Conservation (phyloP, 2,329 filamentous ascomycete genomes). For the Diplodia seriata region DNA sequence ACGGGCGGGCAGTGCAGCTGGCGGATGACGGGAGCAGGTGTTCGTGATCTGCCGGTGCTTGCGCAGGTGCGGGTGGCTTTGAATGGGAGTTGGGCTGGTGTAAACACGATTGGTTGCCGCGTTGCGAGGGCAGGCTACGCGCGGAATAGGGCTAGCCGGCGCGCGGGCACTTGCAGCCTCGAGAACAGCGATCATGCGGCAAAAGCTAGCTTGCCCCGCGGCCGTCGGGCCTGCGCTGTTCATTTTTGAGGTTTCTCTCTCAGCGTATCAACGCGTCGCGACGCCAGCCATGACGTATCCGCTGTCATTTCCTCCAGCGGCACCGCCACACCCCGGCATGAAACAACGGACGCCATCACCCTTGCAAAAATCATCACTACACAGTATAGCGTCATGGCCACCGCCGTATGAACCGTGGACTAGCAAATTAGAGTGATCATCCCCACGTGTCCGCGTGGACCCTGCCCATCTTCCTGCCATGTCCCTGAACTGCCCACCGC, state of each 20-base stretch:
- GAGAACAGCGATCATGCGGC: slow-evolving; percentile 24
- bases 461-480: slow-evolving; percentile 9
- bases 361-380: not conserved
- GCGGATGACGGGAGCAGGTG: slow-evolving; percentile 22
- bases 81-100: slow-evolving; percentile 23
- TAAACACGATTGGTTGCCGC: slow-evolving; percentile 29
- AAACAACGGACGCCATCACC: slow-evolving; percentile 1
- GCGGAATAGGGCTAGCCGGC: slow-evolving; percentile 22
- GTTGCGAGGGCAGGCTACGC: not conserved
- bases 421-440: slow-evolving; percentile 18
- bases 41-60: slow-evolving; percentile 29
- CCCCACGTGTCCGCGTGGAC: slow-evolving; percentile 1
- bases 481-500: not conserved
- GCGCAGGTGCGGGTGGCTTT: slow-evolving; percentile 29
- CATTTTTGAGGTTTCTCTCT: slow-evolving; percentile 4
- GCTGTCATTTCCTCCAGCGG: not conserved
- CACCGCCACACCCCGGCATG: slow-evolving; percentile 17
- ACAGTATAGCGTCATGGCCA: slow-evolving; percentile 5
- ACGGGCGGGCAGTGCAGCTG: slow-evolving; percentile 8
- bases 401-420: not conserved
- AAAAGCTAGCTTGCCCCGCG: not conserved
- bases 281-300: slow-evolving; percentile 18
- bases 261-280: slow-evolving; percentile 9
- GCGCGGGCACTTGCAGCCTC: slow-evolving; percentile 22
- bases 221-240: slow-evolving; percentile 7